These are phyloP conservation scores for Calonectria crousiana DNA, from an alignment of 2,329 filamentous ascomycete species.

Conservation along the genomic window DNA sequence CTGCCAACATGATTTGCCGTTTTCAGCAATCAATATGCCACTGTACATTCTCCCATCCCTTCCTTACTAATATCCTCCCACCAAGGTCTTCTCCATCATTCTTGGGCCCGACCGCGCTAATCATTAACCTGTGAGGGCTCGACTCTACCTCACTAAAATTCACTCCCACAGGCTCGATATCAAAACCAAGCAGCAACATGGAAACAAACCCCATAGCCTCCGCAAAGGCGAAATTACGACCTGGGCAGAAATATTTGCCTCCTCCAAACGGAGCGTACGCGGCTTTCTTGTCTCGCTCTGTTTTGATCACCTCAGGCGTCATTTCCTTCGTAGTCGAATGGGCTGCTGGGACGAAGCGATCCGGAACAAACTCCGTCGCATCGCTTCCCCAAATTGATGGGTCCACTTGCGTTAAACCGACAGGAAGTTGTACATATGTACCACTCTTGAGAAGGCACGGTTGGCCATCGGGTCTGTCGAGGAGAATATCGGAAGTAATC, in stretches of 20 bases:
- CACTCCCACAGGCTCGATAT: slow-evolving; percentile 39
- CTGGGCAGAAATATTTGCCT: slow-evolving; percentile 49
- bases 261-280: slow-evolving; percentile 50
- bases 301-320: slow-evolving; percentile 6
- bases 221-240: slow-evolving; percentile 48
- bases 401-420: slow-evolving; percentile 39
- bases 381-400: slow-evolving; percentile 41
- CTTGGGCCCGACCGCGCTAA: slow-evolving; percentile 32
- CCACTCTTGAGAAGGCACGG: slow-evolving; percentile 47
- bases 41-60: slow-evolving; percentile 33
- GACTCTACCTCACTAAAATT: slow-evolving; percentile 33
- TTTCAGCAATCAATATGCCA: slow-evolving; percentile 39
- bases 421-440: slow-evolving; percentile 44
- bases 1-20: background rate
- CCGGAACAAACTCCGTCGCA: slow-evolving; percentile 35
- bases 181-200: slow-evolving; percentile 46
- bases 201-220: slow-evolving; percentile 49
- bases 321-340: background rate
- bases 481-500: slow-evolving; percentile 55
- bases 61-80: slow-evolving; percentile 24
- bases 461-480: slow-evolving; percentile 41
- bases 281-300: slow-evolving; percentile 34
- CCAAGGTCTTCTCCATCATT: slow-evolving; percentile 34
- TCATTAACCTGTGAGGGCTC: slow-evolving; percentile 29
- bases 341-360: slow-evolving; percentile 35